Conservation (phyloP, 202 grass and related monocot species). For the Bolboschoenoplectus hybrid region DNA sequence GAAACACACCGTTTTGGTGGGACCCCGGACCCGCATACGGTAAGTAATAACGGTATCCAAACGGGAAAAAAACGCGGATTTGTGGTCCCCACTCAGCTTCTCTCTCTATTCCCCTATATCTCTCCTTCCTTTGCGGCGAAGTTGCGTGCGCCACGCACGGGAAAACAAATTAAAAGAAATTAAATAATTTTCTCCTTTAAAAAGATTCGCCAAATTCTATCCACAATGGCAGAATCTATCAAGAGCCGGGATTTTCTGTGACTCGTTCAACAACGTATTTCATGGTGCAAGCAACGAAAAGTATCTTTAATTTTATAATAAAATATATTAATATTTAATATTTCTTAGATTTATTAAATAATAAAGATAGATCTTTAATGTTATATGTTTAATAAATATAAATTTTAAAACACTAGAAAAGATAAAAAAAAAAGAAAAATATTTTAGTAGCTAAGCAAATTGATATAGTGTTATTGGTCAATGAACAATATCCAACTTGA, state of each 20-base stretch:
- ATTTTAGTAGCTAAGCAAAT: not conserved
- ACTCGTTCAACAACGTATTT: not conserved
- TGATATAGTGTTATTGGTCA: not conserved
- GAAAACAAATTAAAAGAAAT: not conserved
- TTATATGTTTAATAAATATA: not conserved
- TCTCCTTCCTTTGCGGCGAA: slow-evolving; percentile 32
- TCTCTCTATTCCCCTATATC: not conserved
- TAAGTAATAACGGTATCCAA: not conserved
- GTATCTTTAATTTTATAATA: not conserved
- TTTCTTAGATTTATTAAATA: not conserved
- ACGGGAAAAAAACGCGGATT: not conserved
- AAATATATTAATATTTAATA: not conserved
- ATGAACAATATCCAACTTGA: not conserved
- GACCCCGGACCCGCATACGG: not conserved
- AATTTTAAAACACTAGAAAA: not conserved
- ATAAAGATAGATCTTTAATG: not conserved
- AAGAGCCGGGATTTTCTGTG: not conserved
- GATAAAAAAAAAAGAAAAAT: not conserved
- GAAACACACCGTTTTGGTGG: not conserved
- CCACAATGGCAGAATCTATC: not conserved
- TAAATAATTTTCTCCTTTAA: slow-evolving; percentile 1
- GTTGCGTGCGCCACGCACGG: slow-evolving; percentile 36
- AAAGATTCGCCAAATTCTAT: slow-evolving; percentile 2
- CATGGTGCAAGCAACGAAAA: not conserved
- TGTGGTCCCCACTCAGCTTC: not conserved